Conservation (phyloP, 2,329 filamentous ascomycete species). For the Colletotrichum sp. region DNA sequence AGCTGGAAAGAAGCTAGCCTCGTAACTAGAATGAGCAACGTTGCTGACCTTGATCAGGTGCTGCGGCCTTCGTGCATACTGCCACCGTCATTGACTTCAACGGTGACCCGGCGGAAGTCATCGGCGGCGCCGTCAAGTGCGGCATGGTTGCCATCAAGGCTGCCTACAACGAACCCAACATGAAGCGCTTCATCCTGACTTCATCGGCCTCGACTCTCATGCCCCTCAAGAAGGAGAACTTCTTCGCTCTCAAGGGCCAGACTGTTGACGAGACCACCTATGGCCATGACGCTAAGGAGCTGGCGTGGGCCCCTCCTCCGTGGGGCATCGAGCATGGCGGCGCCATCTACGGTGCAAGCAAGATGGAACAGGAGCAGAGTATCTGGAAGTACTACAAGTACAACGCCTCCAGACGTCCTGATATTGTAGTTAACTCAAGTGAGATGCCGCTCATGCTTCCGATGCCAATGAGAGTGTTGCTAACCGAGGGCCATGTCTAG, state of each 20-base stretch:
- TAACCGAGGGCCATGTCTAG: slow-evolving; percentile 20
- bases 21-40: not conserved
- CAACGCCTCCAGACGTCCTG: slow-evolving; percentile 25
- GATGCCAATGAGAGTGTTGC: accelerated
- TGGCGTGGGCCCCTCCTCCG: not conserved
- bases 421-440: slow-evolving; percentile 11
- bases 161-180: not conserved
- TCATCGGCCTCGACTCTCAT: slow-evolving; percentile 1
- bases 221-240: slow-evolving; percentile 17
- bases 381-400: slow-evolving; percentile 42
- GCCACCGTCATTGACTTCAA: slow-evolving; percentile 38
- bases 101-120: slow-evolving; percentile 41
- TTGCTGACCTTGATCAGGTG: not conserved
- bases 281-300: not conserved
- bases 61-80: slow-evolving; percentile 39
- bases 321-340: slow-evolving; percentile 23
- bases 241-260: slow-evolving; percentile 19
- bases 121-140: slow-evolving; percentile 35
- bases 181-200: slow-evolving; percentile 3
- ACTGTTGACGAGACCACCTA: slow-evolving; percentile 18
- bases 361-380: slow-evolving; percentile 38
- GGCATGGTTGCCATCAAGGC: slow-evolving; percentile 31
- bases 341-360: slow-evolving; percentile 42
- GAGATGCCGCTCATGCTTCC: not conserved
- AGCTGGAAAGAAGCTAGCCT: not conserved